Evolutionary conservation across 495 filamentous ascomycete species (phyloP).

Genomic region (Aspergillus incahuasiensis): DNA sequence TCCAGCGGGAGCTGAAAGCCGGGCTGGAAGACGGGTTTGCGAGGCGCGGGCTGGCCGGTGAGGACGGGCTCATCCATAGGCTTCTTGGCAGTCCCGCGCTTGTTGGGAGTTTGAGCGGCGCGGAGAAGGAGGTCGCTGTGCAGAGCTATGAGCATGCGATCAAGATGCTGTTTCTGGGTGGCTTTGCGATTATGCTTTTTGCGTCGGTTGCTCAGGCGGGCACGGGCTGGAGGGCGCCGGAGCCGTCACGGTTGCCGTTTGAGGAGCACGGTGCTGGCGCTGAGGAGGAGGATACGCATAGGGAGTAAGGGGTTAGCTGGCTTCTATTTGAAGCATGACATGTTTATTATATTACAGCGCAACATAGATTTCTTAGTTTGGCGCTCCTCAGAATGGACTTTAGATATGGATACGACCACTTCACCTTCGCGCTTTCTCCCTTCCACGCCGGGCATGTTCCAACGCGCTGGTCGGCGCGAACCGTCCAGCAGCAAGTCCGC

Average conservation of each 20-base stretch:
- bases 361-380: background rate
- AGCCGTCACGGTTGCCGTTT: background rate
- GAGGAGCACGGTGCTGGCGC: slow-evolving; percentile 3
- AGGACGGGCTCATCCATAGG: slow-evolving; percentile 52
- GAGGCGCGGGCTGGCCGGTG: slow-evolving; percentile 42
- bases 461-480: no score
- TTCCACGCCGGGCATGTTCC: no score
- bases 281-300: slow-evolving; percentile 3
- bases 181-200: slow-evolving; percentile 48
- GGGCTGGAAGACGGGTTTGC: slow-evolving; percentile 55
- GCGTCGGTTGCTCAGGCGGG: slow-evolving; percentile 59
- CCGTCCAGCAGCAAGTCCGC: no score
- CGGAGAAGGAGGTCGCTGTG: slow-evolving; percentile 58
- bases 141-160: slow-evolving; percentile 57
- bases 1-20: slow-evolving; percentile 54
- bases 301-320: background rate
- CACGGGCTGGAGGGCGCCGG: slow-evolving; percentile 55
- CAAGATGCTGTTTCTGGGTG: slow-evolving; percentile 52
- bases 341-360: background rate
- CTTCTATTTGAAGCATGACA: background rate
- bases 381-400: background rate
- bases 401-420: background rate
- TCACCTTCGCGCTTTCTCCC: no score
- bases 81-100: slow-evolving; percentile 65
- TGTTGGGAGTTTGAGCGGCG: slow-evolving; percentile 46